These are phyloP conservation scores for Cladorrhinum sp. DNA, from an alignment of 2,329 filamentous ascomycete species.

Conservation along the genomic window DNA sequence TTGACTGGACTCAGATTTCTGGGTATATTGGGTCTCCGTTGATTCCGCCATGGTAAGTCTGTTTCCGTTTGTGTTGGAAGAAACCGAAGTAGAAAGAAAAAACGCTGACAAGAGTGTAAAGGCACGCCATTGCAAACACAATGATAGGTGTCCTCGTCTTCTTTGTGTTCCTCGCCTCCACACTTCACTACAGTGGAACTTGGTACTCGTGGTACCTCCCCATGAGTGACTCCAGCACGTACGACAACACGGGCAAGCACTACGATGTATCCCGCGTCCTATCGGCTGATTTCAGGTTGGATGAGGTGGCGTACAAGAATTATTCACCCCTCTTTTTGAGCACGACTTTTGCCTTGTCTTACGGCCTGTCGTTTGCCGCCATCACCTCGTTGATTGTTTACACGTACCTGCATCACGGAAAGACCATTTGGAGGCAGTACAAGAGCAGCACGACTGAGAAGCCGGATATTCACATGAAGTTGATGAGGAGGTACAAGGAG, in stretches of 20 bases:
- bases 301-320: slow-evolving; percentile 60
- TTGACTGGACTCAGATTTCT: slow-evolving; percentile 72
- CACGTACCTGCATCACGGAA: slow-evolving; percentile 63
- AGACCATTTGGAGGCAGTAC: slow-evolving; percentile 63
- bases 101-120: slow-evolving; percentile 25
- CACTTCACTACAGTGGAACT: slow-evolving; percentile 62
- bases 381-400: slow-evolving; percentile 68
- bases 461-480: slow-evolving; percentile 62
- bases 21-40: slow-evolving; percentile 67
- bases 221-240: slow-evolving; percentile 67
- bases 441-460: slow-evolving; percentile 57
- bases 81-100: not conserved
- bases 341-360: slow-evolving; percentile 67
- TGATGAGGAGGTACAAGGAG: slow-evolving; percentile 62
- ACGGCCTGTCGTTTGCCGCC: slow-evolving; percentile 70
- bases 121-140: slow-evolving; percentile 71
- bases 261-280: slow-evolving; percentile 67
- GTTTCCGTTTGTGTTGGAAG: not conserved
- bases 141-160: slow-evolving; percentile 64
- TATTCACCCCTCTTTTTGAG: slow-evolving; percentile 70
- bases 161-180: slow-evolving; percentile 57
- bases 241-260: slow-evolving; percentile 63
- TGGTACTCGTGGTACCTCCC: slow-evolving; percentile 66
- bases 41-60: slow-evolving; percentile 61
- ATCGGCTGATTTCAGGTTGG: slow-evolving; percentile 58